Conservation (phyloP, 208 protist genomes). For the Wallacemonas collosoma region DNA sequence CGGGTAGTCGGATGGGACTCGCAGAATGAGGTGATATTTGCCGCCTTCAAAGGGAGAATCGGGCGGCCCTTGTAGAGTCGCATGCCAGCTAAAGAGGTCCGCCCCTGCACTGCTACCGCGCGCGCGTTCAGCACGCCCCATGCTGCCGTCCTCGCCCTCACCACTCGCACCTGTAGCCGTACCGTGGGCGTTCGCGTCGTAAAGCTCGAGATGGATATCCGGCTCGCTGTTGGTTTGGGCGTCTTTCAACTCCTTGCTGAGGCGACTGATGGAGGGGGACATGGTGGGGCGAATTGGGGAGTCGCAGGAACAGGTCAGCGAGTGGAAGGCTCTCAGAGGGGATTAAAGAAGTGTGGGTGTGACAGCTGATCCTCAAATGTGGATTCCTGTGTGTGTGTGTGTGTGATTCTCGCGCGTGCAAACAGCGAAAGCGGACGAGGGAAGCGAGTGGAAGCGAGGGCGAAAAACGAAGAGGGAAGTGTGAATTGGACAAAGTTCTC, state of each 20-base stretch:
- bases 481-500: too few relatives aligned
- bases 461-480: not conserved
- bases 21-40: constrained; percentile 62
- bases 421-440: too few relatives aligned
- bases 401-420: too few relatives aligned
- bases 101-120: not conserved
- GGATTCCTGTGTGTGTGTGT: too few relatives aligned
- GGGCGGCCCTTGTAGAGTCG: constrained; percentile 61
- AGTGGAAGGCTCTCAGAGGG: too few relatives aligned
- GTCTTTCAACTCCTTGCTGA: constrained; percentile 67
- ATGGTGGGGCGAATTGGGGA: constrained; percentile 14
- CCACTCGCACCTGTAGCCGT: not conserved
- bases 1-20: constrained; percentile 84
- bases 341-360: too few relatives aligned
- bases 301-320: too few relatives aligned
- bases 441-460: not conserved
- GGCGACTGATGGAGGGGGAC: constrained; percentile 46
- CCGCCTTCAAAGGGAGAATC: constrained; percentile 85
- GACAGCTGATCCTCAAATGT: too few relatives aligned
- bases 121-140: not conserved
- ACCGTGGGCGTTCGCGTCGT: constrained; percentile 18
- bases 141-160: not conserved
- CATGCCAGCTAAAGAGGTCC: constrained; percentile 69
- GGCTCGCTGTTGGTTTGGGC: constrained; percentile 40
- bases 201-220: constrained; percentile 52